phyloP scores from a whole-genome alignment of 1,139 yeast species.

The Geotrichum citri-aurantii region DNA sequence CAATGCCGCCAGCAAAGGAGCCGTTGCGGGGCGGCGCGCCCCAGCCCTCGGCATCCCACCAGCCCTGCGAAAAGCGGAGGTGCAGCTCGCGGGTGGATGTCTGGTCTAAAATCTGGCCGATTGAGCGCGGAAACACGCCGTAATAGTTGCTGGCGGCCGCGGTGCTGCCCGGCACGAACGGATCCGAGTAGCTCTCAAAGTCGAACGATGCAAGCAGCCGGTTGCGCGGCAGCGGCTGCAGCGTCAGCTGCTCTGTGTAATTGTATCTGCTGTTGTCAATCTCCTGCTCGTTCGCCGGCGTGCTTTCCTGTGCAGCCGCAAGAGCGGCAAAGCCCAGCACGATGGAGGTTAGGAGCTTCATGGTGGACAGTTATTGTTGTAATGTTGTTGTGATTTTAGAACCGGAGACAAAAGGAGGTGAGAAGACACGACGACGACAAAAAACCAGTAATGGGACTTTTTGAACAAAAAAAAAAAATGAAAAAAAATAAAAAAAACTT shows the following conservation, averaged over 20 bases:
- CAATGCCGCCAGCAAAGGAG: constrained; percentile 77
- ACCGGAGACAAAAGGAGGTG: not conserved
- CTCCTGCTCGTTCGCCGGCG: not conserved
- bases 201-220: constrained; percentile 61
- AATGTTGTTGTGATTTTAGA: not conserved
- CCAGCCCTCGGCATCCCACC: constrained; percentile 92
- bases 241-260: constrained; percentile 53
- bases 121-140: constrained; percentile 69
- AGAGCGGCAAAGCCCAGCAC: not conserved
- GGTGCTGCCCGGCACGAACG: constrained; percentile 33
- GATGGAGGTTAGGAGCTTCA: not conserved
- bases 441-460: not conserved
- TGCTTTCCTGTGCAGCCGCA: not conserved
- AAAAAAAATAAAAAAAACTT: not conserved
- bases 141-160: constrained; percentile 43
- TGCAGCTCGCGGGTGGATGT: constrained; percentile 72
- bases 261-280: constrained; percentile 9
- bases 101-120: constrained; percentile 68
- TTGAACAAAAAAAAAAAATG: not conserved
- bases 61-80: constrained; percentile 84
- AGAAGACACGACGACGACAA: not conserved
- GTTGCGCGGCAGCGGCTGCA: constrained; percentile 69
- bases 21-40: constrained; percentile 79
- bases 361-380: not conserved
- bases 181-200: constrained; percentile 56